A percentile compares a stretch with the other conserved stretches of the same genome.
Conservation (phyloP, 192 early-diverging fungal species). For the Coemansia guatemalensis region DNA sequence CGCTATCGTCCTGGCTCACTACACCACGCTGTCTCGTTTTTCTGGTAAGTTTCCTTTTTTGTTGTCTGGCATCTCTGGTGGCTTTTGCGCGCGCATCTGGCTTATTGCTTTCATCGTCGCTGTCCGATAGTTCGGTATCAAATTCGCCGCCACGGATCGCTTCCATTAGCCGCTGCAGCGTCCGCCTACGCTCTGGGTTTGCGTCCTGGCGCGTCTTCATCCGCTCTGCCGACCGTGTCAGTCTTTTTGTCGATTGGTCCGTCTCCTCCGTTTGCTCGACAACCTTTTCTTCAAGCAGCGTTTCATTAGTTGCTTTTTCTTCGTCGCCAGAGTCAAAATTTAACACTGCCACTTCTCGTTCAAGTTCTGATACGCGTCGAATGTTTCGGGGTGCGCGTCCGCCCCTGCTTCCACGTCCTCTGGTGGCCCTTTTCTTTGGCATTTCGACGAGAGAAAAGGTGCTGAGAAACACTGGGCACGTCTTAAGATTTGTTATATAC, state of each 20-base stretch:
- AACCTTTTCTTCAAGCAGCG: background rate
- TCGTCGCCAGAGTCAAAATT: constrained; percentile 10
- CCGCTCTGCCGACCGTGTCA: constrained; percentile 14
- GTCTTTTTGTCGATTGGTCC: background rate
- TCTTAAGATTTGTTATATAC: background rate
- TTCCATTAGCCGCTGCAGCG: constrained; percentile 35
- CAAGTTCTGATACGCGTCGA: constrained; percentile 13
- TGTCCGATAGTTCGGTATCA: constrained; percentile 23
- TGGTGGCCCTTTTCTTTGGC: constrained; percentile 6
- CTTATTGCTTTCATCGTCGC: background rate
- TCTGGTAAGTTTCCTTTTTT: constrained; percentile 3
- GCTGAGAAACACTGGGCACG: background rate
- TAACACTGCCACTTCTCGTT: constrained; percentile 11
- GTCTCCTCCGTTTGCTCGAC: background rate
- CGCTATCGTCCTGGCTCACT: background rate
- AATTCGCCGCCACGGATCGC: constrained; percentile 38
- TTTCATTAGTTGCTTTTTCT: background rate
- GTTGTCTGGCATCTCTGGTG: background rate
- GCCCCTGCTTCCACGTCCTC: constrained; percentile 5
- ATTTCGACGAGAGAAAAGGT: background rate
- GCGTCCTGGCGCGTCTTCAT: constrained; percentile 42
- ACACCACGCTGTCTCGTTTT: background rate
- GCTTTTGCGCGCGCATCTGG: background rate
- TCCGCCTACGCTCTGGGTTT: constrained; percentile 25
- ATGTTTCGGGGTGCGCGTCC: constrained; percentile 4